Evolutionary conservation across 305 asterid genomes (phyloP), one percentile per base, ranked within the genome.

Genomic region (Fraxinus albicans): DNA sequence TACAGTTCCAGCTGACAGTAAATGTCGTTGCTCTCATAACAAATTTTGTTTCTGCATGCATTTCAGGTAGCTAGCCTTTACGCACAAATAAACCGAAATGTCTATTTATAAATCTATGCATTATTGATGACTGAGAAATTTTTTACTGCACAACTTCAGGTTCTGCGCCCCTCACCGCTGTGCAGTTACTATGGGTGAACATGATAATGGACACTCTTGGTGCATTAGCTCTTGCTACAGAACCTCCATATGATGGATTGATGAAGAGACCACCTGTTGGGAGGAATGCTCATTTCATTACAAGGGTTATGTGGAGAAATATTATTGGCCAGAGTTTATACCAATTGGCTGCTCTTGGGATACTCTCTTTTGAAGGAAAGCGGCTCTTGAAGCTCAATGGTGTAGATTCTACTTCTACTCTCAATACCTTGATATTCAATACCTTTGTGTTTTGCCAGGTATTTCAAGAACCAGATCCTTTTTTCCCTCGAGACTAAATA

Each of bases 201-300:
- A 92, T 94, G 97, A 94, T 94, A 44, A 94, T 94, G 98, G 98
- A 94, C 88, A 91, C 97, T 8, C 92, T 94, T 3, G 98, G 97
- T 27, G 98, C 98, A 35, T 79, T 92, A 78, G 98, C 97, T 63
- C 93, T 94, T 7, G 98, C 98, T 6, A 94, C 95, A 33, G 98
- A 94, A 73, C 98, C 97, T 2, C 98, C 98, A 5, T 90, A 91
- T 19, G 97, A 94, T 60, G 94, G 91, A 55, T 50, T 92, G 79
- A 92, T 94, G 98, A 87, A 86, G 83, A 87, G 84, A 34, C 90
- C 91, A 0, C 98, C 98, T 0, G 91, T 92, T 3, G 91, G 94
- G 17, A 88, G 97, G 73, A 88, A 90, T 9, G 89, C 80, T 10
- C 73, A 86, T 55, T 88, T 94, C 86, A 94, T 94, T 65, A 94